A percentile compares a stretch with the other conserved stretches of the same genome.
Evolutionary conservation across 495 filamentous ascomycete genomes (phyloP).

Genomic region (Copromyces sp.): DNA sequence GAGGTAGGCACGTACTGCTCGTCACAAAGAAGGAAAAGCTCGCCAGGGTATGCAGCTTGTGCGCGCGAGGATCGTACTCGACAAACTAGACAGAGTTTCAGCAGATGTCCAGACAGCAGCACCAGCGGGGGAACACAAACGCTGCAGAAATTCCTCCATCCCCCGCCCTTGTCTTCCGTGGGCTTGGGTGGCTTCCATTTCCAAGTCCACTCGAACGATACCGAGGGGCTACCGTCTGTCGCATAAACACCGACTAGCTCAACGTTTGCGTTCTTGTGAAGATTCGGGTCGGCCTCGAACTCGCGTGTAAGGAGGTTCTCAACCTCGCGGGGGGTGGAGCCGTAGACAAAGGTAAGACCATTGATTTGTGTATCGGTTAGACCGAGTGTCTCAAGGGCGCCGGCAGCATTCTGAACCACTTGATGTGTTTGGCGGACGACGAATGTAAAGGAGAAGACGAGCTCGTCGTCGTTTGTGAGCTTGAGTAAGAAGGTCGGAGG

Average conservation of each 20-base stretch:
- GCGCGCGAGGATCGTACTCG: constrained; percentile 89
- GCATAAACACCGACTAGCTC: constrained; percentile 81
- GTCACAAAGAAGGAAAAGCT: constrained; percentile 93
- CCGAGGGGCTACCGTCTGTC: constrained; percentile 68
- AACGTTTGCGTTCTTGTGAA: constrained; percentile 95
- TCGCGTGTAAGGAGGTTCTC: constrained; percentile 90
- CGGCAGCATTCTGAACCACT: constrained; percentile 18
- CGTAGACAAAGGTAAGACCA: constrained; percentile 86
- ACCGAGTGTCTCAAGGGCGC: constrained; percentile 28
- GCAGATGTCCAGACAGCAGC: constrained; percentile 1
- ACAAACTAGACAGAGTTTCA: constrained; percentile 52
- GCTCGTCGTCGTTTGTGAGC: constrained; percentile 79
- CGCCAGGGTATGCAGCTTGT: constrained; percentile 77
- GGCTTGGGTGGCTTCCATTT: constrained; percentile 86
- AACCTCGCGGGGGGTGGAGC: constrained; percentile 71
- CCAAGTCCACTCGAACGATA: constrained; percentile 94
- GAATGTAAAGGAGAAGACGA: constrained; percentile 87
- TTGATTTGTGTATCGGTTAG: constrained; percentile 66
- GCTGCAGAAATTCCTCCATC: constrained; percentile 92
- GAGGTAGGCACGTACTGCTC: constrained; percentile 38
- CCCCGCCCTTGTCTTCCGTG: constrained; percentile 73
- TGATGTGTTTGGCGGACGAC: constrained; percentile 60
- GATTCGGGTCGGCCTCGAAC: constrained; percentile 92
- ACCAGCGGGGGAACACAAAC: constrained; percentile 30
- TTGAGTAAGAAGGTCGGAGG: constrained; percentile 74